Conservation (phyloP, 495 filamentous ascomycete species). For the Pseudoneurospora amorphoporcata region DNA sequence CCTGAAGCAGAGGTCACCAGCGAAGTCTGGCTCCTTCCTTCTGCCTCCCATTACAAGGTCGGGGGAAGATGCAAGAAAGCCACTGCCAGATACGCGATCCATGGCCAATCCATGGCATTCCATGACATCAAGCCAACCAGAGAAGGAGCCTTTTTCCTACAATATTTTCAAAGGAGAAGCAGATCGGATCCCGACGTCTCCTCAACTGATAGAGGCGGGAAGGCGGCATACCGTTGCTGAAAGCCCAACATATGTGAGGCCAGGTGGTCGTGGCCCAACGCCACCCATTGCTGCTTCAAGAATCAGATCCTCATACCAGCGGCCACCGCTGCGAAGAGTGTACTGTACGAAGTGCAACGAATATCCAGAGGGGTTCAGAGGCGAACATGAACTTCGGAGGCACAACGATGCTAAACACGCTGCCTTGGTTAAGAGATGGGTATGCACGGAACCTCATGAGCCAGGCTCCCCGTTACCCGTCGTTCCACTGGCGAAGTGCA, state of each 20-base stretch:
- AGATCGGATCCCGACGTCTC: slow-evolving; percentile 21
- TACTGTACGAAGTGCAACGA: slow-evolving; percentile 68
- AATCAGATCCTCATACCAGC: slow-evolving; percentile 59
- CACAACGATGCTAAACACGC: slow-evolving; percentile 80
- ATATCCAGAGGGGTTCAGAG: slow-evolving; percentile 82
- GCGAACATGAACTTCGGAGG: slow-evolving; percentile 84
- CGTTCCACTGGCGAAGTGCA: slow-evolving; percentile 72
- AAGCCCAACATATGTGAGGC: slow-evolving; percentile 32
- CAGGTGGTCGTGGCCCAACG: slow-evolving; percentile 25
- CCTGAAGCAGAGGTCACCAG: slow-evolving; percentile 30
- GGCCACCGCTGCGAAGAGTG: slow-evolving; percentile 68
- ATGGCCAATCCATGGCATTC: slow-evolving; percentile 28
- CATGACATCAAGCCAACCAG: slow-evolving; percentile 5
- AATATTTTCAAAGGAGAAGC: slow-evolving; percentile 24
- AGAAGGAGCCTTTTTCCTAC: slow-evolving; percentile 16
- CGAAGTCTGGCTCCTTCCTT: slow-evolving; percentile 16
- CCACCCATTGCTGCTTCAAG: slow-evolving; percentile 40
- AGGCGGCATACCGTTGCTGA: slow-evolving; percentile 40
- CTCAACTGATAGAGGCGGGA: slow-evolving; percentile 22
- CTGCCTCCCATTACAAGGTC: slow-evolving; percentile 23
- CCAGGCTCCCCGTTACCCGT: slow-evolving; percentile 42
- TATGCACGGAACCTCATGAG: slow-evolving; percentile 46
- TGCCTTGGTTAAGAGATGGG: slow-evolving; percentile 62
- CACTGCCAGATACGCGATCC: slow-evolving; percentile 33
- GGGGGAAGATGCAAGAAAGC: slow-evolving; percentile 27